Conservation (phyloP, 306 rosid genomes). For the Bauhinia variegata region DNA sequence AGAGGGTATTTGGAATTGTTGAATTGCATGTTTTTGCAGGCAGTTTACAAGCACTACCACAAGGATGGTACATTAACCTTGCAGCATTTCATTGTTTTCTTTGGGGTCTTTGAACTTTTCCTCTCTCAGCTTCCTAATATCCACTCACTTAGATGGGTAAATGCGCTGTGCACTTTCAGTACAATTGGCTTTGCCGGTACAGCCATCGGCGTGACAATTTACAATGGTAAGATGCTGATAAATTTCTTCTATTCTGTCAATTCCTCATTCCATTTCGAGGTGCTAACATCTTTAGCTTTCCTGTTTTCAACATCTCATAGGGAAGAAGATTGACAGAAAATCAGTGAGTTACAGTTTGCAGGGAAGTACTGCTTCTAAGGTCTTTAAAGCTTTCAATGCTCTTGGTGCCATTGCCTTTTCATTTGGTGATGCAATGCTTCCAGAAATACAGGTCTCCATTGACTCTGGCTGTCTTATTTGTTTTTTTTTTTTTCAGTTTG, state of each 20-base stretch:
- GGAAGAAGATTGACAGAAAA: constrained; percentile 66
- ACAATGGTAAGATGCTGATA: constrained; percentile 52
- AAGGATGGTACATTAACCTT: constrained; percentile 58
- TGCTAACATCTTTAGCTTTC: not conserved
- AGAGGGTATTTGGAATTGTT: not conserved
- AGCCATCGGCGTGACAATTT: constrained; percentile 69
- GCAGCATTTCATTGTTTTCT: constrained; percentile 72
- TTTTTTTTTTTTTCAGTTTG: too few species aligned
- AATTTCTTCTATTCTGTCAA: not conserved
- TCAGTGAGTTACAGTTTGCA: constrained; percentile 55
- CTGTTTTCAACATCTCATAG: constrained; percentile 38
- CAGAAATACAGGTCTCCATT: constrained; percentile 67
- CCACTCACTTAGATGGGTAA: constrained; percentile 77
- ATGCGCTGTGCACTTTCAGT: constrained; percentile 81
- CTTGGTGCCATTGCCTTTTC: constrained; percentile 75
- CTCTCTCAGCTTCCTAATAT: constrained; percentile 85
- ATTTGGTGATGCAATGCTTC: constrained; percentile 88
- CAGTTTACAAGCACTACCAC: constrained; percentile 64
- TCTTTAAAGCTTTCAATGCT: constrained; percentile 72
- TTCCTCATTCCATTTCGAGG: not conserved
- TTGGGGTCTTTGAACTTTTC: constrained; percentile 67
- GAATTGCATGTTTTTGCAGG: constrained; percentile 39
- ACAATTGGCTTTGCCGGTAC: constrained; percentile 78
- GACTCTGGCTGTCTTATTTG: not conserved
- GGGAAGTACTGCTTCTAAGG: constrained; percentile 59